Percentiles rank a stretch among this genome's conserved stretches.
These are phyloP conservation scores for Graphilbum sp. DNA, from an alignment of 2,329 filamentous ascomycete species.

Conservation along the genomic window DNA sequence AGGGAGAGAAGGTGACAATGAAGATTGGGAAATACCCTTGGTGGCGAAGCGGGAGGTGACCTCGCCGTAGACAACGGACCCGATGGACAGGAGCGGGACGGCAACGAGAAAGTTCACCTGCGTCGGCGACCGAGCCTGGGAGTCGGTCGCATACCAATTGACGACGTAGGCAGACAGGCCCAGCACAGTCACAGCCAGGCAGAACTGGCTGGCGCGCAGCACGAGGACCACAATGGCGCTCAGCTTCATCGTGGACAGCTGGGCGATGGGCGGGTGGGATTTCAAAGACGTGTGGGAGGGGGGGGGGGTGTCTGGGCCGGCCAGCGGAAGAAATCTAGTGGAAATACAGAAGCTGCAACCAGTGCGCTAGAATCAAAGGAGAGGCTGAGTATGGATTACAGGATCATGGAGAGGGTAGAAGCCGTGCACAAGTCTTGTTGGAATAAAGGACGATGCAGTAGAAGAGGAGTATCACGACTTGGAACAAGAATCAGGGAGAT, in stretches of 20 bases:
- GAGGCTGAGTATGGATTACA: slow-evolving; percentile 10
- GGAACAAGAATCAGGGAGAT: too few relatives aligned
- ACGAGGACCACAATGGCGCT: slow-evolving; percentile 10
- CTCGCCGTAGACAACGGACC: slow-evolving; percentile 39
- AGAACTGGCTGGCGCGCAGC: slow-evolving; percentile 29
- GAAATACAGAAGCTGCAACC: slow-evolving; percentile 8
- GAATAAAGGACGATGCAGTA: slow-evolving; percentile 4
- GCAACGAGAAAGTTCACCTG: slow-evolving; percentile 43
- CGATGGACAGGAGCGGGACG: slow-evolving; percentile 33
- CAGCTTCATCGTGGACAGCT: too few relatives aligned
- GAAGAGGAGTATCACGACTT: too few relatives aligned
- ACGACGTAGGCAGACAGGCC: slow-evolving; percentile 35
- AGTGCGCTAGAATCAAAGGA: too few relatives aligned
- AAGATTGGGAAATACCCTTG: slow-evolving; percentile 16
- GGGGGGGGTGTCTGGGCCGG: too few relatives aligned
- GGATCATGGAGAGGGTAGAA: slow-evolving; percentile 8
- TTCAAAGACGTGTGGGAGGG: too few relatives aligned
- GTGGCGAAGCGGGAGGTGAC: slow-evolving; percentile 28
- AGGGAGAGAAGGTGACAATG: too few relatives aligned
- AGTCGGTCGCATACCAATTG: slow-evolving; percentile 43
- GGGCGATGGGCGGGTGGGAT: neutral
- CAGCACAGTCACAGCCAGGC: slow-evolving; percentile 29
- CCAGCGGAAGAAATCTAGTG: neutral
- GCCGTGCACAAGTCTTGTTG: slow-evolving; percentile 4
- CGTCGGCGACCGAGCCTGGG: slow-evolving; percentile 33